phyloP scores from a whole-genome alignment of 2,329 filamentous ascomycete species.

The Rhynchosporium graminicola region DNA sequence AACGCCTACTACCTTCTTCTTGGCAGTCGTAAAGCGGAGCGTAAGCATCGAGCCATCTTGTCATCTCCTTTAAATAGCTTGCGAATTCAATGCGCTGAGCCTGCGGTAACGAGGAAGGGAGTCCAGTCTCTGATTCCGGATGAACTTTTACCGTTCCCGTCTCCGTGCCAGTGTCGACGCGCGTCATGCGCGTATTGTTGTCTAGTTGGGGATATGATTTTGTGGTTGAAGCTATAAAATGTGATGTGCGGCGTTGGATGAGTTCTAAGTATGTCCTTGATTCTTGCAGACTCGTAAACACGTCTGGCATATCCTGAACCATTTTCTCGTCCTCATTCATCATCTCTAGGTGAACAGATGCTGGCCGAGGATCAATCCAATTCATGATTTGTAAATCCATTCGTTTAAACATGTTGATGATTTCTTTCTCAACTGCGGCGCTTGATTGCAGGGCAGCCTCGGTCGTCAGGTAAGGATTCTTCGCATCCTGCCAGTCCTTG shows the following conservation, averaged over 20 bases:
- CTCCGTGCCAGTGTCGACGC: constrained; percentile 2
- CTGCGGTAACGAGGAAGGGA: not conserved
- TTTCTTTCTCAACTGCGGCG: constrained; percentile 21
- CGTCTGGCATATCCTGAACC: constrained; percentile 19
- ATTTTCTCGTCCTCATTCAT: constrained; percentile 17
- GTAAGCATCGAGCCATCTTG: constrained; percentile 15
- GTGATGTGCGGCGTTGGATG: constrained; percentile 23
- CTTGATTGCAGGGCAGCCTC: not conserved
- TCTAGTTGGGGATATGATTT: not conserved
- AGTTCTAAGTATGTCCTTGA: constrained; percentile 26
- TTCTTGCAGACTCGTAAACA: constrained; percentile 14
- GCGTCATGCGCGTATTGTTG: not conserved
- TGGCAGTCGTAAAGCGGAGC: constrained; percentile 9
- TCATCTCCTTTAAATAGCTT: constrained; percentile 4
- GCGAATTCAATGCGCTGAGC: not conserved
- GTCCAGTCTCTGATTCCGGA: constrained; percentile 5
- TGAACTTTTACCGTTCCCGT: constrained; percentile 2
- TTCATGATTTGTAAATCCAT: constrained; percentile 25
- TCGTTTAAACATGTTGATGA: constrained; percentile 18
- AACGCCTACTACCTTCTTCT: not conserved
- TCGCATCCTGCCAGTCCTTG: constrained; percentile 32
- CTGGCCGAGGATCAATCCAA: constrained; percentile 14
- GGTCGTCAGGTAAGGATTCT: not conserved
- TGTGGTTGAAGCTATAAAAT: constrained; percentile 20
- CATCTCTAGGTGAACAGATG: constrained; percentile 15